phyloP scores from a whole-genome alignment of 2,329 filamentous ascomycete species.

The Thermochaetoides dissita region DNA sequence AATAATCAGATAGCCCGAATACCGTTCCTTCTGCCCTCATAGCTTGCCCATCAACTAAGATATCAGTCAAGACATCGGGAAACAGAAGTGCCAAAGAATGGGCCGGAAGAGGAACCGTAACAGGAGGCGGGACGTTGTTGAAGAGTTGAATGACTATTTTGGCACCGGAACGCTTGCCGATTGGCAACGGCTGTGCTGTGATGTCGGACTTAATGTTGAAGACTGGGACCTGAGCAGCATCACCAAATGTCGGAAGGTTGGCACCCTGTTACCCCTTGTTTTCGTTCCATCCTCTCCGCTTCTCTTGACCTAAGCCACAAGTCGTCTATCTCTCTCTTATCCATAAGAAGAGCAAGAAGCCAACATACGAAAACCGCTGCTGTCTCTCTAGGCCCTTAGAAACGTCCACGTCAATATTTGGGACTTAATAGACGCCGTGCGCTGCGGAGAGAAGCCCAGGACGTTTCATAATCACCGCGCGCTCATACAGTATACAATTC shows the following conservation, averaged over 20 bases:
- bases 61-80: too few relatives aligned
- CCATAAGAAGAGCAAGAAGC: not conserved
- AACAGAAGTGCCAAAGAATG: too few relatives aligned
- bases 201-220: slow-evolving; percentile 25
- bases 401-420: slow-evolving; percentile 33
- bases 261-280: too few relatives aligned
- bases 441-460: slow-evolving; percentile 12
- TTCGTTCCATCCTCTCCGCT: slow-evolving; percentile 3
- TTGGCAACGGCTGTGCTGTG: slow-evolving; percentile 31
- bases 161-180: slow-evolving; percentile 22
- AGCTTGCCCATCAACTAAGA: too few relatives aligned
- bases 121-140: slow-evolving; percentile 1
- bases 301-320: not conserved
- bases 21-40: too few relatives aligned
- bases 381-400: slow-evolving; percentile 23
- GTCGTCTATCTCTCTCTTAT: not conserved
- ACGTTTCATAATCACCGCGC: slow-evolving; percentile 21
- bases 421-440: slow-evolving; percentile 29
- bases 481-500: slow-evolving; percentile 24
- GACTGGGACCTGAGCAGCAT: slow-evolving; percentile 25
- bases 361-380: not conserved
- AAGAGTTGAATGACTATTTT: slow-evolving; percentile 20
- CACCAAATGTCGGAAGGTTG: slow-evolving; percentile 30
- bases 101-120: too few relatives aligned
- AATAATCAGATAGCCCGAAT: too few relatives aligned